Conservation (phyloP, 106 monocot genomes). For the Dendrobium chrysotoxum region DNA sequence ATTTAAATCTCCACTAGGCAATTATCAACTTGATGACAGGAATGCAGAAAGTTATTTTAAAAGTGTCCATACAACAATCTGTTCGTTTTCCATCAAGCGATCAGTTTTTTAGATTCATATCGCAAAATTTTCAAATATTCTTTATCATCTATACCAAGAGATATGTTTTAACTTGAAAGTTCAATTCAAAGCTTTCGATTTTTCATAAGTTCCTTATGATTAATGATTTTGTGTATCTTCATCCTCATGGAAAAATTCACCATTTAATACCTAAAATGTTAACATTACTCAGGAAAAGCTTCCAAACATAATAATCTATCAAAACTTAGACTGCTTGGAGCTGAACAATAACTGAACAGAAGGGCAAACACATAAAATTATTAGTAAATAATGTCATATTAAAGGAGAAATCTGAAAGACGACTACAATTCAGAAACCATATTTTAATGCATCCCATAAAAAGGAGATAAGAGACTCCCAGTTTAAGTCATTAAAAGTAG, state of each 20-base stretch:
- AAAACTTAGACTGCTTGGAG: background rate
- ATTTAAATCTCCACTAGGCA: no score
- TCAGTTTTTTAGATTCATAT: no score
- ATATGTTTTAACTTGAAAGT: no score
- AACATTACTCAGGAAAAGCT: background rate
- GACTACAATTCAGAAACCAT: background rate
- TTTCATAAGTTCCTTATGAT: no score
- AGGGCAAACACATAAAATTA: background rate
- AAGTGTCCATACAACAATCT: no score
- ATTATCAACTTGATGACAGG: no score
- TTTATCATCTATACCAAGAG: no score
- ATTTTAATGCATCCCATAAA: background rate
- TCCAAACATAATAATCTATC: background rate
- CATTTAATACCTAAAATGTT: background rate
- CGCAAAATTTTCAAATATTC: no score
- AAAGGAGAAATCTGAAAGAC: background rate
- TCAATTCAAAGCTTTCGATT: no score
- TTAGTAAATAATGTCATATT: background rate
- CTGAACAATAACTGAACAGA: background rate
- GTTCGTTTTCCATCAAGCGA: no score
- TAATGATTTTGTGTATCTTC: background rate
- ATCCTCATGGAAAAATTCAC: background rate
- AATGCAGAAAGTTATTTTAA: no score
- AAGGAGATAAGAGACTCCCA: no score
- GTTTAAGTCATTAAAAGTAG: background rate